A percentile compares a stretch with the other conserved stretches of the same genome.
Conservation (phyloP, 495 filamentous ascomycete species). For the Evernia prunastri region DNA sequence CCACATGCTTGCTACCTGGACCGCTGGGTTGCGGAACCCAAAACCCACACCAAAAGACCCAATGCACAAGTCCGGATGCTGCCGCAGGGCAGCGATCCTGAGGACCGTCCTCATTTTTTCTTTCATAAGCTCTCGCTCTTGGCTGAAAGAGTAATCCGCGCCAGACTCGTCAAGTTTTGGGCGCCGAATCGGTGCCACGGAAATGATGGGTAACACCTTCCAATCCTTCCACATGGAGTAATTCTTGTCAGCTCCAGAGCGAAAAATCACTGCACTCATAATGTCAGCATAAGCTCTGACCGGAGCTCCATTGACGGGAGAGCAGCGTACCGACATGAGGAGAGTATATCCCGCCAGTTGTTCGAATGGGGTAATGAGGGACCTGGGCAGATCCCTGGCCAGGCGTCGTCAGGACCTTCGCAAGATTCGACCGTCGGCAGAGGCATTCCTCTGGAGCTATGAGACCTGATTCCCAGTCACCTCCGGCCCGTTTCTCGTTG, state of each 20-base stretch:
- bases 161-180: slow-evolving; percentile 62
- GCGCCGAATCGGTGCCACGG: slow-evolving; percentile 60
- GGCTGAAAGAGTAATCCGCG: slow-evolving; percentile 59
- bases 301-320: neutral
- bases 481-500: slow-evolving; percentile 66
- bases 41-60: slow-evolving; percentile 67
- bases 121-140: slow-evolving; percentile 61
- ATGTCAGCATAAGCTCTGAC: neutral
- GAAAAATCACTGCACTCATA: slow-evolving; percentile 42
- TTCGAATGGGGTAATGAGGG: slow-evolving; percentile 62
- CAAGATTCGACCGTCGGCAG: slow-evolving; percentile 63
- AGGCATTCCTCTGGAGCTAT: slow-evolving; percentile 68
- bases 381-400: slow-evolving; percentile 33
- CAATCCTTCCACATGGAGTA: slow-evolving; percentile 39
- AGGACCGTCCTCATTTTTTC: slow-evolving; percentile 66
- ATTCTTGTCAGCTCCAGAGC: slow-evolving; percentile 41
- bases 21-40: slow-evolving; percentile 60
- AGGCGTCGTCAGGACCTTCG: slow-evolving; percentile 53
- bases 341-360: slow-evolving; percentile 60
- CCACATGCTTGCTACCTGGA: slow-evolving; percentile 64
- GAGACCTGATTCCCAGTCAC: slow-evolving; percentile 69
- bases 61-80: slow-evolving; percentile 54
- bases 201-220: slow-evolving; percentile 57
- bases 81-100: slow-evolving; percentile 56
- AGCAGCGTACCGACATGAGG: slow-evolving; percentile 51